Percentiles rank a stretch among this genome's conserved stretches.
Evolutionary conservation across 768 basidiomycete genomes (phyloP).

Genomic region (Russula sp.): DNA sequence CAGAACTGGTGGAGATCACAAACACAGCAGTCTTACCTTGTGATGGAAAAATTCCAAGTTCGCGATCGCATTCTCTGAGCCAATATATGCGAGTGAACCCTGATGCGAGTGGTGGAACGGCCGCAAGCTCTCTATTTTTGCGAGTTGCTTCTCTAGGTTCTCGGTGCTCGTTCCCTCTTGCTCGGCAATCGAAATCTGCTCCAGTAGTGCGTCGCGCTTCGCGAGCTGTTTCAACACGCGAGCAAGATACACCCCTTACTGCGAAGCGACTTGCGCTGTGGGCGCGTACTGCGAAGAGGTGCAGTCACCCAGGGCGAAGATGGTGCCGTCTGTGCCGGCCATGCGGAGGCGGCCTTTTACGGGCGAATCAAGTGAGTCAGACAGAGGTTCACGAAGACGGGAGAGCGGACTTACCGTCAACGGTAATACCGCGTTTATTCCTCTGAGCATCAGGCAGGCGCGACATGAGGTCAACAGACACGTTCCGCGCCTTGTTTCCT

Average conservation of each 20-base stretch:
- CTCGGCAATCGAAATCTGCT: slow-evolving; percentile 34
- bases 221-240: slow-evolving; percentile 73
- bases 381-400: slow-evolving; percentile 11
- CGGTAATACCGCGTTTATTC: slow-evolving; percentile 79
- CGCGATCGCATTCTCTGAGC: slow-evolving; percentile 95
- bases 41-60: slow-evolving; percentile 93
- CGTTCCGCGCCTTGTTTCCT: slow-evolving; percentile 54
- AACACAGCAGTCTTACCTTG: slow-evolving; percentile 46
- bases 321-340: slow-evolving; percentile 64
- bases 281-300: slow-evolving; percentile 91
- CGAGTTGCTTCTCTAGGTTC: slow-evolving; percentile 56
- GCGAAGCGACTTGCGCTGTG: slow-evolving; percentile 94
- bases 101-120: slow-evolving; percentile 98
- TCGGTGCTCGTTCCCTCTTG: slow-evolving; percentile 48
- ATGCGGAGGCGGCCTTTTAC: slow-evolving; percentile 68
- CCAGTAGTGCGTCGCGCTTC: slow-evolving; percentile 59
- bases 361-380: background rate
- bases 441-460: slow-evolving; percentile 73
- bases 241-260: slow-evolving; percentile 91
- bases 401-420: slow-evolving; percentile 65
- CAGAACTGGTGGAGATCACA: slow-evolving; percentile 6
- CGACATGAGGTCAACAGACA: slow-evolving; percentile 60
- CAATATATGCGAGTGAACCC: slow-evolving; percentile 90
- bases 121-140: slow-evolving; percentile 60
- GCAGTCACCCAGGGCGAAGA: slow-evolving; percentile 94